Evolutionary conservation across 1,139 yeast species (phyloP).

Genomic region (Diutina sp.): DNA sequence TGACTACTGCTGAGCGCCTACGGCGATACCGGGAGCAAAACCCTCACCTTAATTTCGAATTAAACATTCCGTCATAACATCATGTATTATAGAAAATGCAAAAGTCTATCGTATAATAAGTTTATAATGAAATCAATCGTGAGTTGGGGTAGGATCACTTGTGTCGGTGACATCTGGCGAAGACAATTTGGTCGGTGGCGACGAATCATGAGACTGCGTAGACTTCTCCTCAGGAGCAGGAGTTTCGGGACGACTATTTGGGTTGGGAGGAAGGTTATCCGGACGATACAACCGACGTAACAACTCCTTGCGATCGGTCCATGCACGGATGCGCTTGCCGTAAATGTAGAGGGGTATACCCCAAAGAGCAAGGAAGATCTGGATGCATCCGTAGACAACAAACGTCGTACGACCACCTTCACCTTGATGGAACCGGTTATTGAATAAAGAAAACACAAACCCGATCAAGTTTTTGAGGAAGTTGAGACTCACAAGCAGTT

Average conservation of each 20-base stretch:
- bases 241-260: neutral
- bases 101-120: neutral
- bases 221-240: neutral
- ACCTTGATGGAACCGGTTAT: constrained; percentile 28
- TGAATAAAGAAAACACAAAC: constrained; percentile 44
- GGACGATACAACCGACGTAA: constrained; percentile 17
- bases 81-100: neutral
- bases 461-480: constrained; percentile 43
- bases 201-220: neutral
- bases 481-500: constrained; percentile 44
- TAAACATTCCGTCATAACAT: neutral
- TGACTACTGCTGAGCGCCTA: neutral
- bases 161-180: neutral
- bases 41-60: neutral
- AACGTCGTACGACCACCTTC: constrained; percentile 37
- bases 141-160: neutral
- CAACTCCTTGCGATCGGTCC: constrained; percentile 34
- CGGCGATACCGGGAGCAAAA: neutral
- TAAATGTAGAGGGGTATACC: constrained; percentile 44
- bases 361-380: constrained; percentile 32
- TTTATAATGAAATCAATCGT: neutral
- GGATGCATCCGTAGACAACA: constrained; percentile 41
- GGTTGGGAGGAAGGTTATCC: neutral
- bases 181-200: neutral
- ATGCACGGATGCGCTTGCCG: constrained; percentile 38